These are phyloP conservation scores for Vanrija humicola DNA, from an alignment of 1,284 basidiomycete genomes.

Conservation along the genomic window DNA sequence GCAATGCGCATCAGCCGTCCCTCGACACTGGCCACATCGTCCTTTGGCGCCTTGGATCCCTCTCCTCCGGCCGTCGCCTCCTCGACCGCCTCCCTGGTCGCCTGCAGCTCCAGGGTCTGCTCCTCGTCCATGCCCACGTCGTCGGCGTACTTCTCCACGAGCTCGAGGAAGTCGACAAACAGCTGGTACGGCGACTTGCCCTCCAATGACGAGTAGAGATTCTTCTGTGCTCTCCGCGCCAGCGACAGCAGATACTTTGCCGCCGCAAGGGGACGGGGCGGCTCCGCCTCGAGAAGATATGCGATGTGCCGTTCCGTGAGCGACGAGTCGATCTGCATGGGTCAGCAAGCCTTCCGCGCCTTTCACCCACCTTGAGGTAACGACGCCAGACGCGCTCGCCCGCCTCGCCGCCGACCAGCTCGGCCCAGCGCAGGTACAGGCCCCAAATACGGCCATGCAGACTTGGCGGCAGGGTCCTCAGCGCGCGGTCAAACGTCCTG, in stretches of 20 bases:
- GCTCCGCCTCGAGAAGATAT: constrained; percentile 65
- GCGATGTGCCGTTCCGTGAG: constrained; percentile 80
- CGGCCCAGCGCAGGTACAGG: constrained; percentile 91
- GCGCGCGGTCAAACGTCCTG: constrained; percentile 87
- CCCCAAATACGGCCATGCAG: constrained; percentile 94
- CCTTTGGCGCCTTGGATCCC: background rate
- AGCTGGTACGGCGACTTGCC: constrained; percentile 95
- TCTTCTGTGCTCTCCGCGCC: constrained; percentile 74
- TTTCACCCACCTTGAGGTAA: constrained; percentile 61
- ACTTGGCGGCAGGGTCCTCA: constrained; percentile 89
- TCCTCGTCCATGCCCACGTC: constrained; percentile 88
- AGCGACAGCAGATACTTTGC: constrained; percentile 83
- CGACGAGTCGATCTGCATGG: constrained; percentile 63
- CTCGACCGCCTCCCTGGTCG: constrained; percentile 49
- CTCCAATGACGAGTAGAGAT: constrained; percentile 81
- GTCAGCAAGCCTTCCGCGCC: background rate
- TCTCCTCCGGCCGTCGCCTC: constrained; percentile 51
- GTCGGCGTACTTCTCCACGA: constrained; percentile 85
- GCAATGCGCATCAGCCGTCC: constrained; percentile 70
- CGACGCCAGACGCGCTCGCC: constrained; percentile 84
- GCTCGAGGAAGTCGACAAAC: constrained; percentile 85
- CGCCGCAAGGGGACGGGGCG: constrained; percentile 84
- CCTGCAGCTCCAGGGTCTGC: constrained; percentile 55
- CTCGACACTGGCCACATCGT: constrained; percentile 55
- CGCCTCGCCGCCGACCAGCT: constrained; percentile 74